Conservation (phyloP, 1,284 basidiomycete species). For the Cryptococcus sp. region DNA sequence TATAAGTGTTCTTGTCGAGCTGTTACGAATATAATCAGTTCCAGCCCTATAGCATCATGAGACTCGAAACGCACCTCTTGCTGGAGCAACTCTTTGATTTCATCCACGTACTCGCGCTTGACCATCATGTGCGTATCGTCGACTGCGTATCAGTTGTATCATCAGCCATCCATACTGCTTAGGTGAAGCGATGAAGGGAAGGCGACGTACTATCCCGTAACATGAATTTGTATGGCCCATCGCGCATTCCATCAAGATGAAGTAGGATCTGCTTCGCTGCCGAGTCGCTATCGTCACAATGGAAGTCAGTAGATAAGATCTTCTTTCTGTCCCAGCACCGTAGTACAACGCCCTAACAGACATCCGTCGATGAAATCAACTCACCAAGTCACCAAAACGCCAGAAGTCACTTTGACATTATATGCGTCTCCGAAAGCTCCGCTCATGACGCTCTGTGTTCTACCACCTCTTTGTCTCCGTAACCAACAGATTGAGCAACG, state of each 20-base stretch:
- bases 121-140: slow-evolving; percentile 47
- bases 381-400: slow-evolving; percentile 38
- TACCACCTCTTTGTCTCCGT: no score
- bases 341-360: not conserved
- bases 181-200: not conserved
- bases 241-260: slow-evolving; percentile 37
- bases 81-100: slow-evolving; percentile 38
- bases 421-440: slow-evolving; percentile 22
- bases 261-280: slow-evolving; percentile 51
- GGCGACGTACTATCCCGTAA: slow-evolving; percentile 36
- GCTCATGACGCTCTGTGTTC: no score
- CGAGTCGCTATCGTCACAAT: slow-evolving; percentile 33
- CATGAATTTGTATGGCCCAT: slow-evolving; percentile 43
- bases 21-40: slow-evolving; percentile 8
- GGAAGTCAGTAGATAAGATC: not conserved
- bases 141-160: slow-evolving; percentile 20
- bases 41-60: not conserved
- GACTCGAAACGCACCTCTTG: slow-evolving; percentile 34
- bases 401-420: slow-evolving; percentile 28
- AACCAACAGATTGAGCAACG: no score
- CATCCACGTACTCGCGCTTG: slow-evolving; percentile 39
- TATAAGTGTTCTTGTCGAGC: slow-evolving; percentile 51
- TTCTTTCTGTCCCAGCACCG: not conserved
- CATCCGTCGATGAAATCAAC: slow-evolving; percentile 3
- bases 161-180: not conserved